phyloP scores from a whole-genome alignment of 805 yeast species.

The Millerozyma miso region DNA sequence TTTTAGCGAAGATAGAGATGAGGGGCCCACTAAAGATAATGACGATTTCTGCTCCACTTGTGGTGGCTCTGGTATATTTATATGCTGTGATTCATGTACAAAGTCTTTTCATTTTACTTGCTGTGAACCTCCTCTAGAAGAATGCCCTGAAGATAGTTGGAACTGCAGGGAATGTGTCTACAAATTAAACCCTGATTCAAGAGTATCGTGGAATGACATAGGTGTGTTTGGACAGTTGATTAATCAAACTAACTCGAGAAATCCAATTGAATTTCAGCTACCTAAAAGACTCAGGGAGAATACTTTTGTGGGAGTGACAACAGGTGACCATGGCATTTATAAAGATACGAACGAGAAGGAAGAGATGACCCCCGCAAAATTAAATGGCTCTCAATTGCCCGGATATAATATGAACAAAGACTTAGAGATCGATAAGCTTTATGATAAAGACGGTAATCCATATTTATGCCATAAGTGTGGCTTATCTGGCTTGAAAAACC shows the following conservation, averaged over 20 bases:
- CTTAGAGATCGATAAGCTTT: constrained; percentile 58
- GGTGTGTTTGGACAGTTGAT: constrained; percentile 54
- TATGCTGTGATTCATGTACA: constrained; percentile 94
- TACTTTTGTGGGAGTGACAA: constrained; percentile 64
- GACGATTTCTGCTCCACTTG: constrained; percentile 92
- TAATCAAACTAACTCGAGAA: constrained; percentile 61
- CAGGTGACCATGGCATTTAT: constrained; percentile 70
- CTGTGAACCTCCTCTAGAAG: constrained; percentile 84
- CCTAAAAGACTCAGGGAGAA: constrained; percentile 65
- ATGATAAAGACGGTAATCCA: constrained; percentile 66
- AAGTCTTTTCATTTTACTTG: constrained; percentile 88
- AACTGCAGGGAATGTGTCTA: constrained; percentile 72
- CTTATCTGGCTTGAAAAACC: constrained; percentile 56
- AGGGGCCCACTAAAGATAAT: constrained; percentile 37
- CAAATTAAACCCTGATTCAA: constrained; percentile 27
- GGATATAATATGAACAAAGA: constrained; percentile 44
- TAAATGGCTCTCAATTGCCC: constrained; percentile 29
- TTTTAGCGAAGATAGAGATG: constrained; percentile 4
- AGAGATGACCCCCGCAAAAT: constrained; percentile 38
- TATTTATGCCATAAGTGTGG: constrained; percentile 75
- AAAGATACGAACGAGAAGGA: constrained; percentile 38
- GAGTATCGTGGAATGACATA: constrained; percentile 25
- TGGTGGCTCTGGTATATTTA: constrained; percentile 81
- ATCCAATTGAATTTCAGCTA: constrained; percentile 41
- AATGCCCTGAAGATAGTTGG: constrained; percentile 89